phyloP scores from a whole-genome alignment of 192 early-diverging fungal genomes.

The Coemansia sp. region DNA sequence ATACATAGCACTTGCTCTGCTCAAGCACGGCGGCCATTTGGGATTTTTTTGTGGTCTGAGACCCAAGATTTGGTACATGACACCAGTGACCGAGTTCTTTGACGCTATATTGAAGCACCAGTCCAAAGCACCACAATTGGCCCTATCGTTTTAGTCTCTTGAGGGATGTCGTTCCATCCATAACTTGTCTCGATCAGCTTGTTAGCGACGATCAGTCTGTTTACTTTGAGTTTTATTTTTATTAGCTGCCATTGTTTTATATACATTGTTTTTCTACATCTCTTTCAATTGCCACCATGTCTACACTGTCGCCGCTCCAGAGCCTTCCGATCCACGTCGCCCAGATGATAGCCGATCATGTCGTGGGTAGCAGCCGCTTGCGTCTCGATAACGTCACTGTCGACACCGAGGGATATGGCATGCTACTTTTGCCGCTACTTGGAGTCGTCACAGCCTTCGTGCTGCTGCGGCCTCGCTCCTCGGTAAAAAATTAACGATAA shows the following conservation, averaged over 20 bases:
- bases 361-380: not conserved
- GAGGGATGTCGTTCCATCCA: too few species aligned
- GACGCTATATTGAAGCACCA: constrained; percentile 13
- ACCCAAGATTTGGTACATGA: constrained; percentile 60
- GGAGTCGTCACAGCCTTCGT: not conserved
- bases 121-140: not conserved
- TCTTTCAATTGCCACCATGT: not conserved
- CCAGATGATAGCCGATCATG: not conserved
- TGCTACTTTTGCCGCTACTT: not conserved
- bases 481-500: not conserved
- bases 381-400: not conserved
- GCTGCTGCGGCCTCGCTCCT: not conserved
- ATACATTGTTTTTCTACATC: too few species aligned
- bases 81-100: constrained; percentile 65
- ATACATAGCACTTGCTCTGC: constrained; percentile 73
- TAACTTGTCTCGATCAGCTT: too few species aligned
- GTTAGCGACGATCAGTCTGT: too few species aligned
- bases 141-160: not conserved
- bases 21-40: constrained; percentile 84
- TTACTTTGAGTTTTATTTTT: too few species aligned
- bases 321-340: not conserved
- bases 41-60: constrained; percentile 66
- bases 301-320: not conserved
- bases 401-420: not conserved
- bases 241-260: not conserved